phyloP scores from a whole-genome alignment of 768 basidiomycete species.

The Lepiota subincarnata region DNA sequence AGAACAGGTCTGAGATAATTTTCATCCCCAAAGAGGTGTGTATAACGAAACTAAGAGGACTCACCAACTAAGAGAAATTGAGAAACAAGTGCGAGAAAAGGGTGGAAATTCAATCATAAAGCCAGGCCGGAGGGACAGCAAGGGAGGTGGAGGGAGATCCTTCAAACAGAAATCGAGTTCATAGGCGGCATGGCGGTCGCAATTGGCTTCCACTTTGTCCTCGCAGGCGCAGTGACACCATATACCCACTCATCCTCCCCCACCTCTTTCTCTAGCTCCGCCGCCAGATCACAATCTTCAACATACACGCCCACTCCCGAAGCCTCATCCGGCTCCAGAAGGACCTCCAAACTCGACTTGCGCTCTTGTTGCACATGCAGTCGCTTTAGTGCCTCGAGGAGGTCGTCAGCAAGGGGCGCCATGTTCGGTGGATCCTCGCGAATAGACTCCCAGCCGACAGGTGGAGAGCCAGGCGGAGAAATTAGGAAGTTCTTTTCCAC shows the following conservation, averaged over 20 bases:
- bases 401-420: slow-evolving; percentile 80
- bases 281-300: slow-evolving; percentile 57
- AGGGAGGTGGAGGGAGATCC: slow-evolving; percentile 17
- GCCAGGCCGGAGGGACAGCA: slow-evolving; percentile 15
- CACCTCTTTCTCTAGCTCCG: slow-evolving; percentile 26
- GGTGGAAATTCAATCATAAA: background rate
- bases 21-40: slow-evolving; percentile 39
- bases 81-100: slow-evolving; percentile 12
- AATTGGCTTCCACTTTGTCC: slow-evolving; percentile 45
- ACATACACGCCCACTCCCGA: slow-evolving; percentile 76
- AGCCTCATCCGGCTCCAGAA: slow-evolving; percentile 66
- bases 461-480: slow-evolving; percentile 96
- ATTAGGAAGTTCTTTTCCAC: slow-evolving; percentile 94
- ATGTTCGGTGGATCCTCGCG: slow-evolving; percentile 87
- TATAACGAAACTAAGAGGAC: slow-evolving; percentile 20
- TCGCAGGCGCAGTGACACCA: slow-evolving; percentile 48
- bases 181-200: slow-evolving; percentile 60
- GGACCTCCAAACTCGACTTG: slow-evolving; percentile 43
- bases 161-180: slow-evolving; percentile 41
- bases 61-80: slow-evolving; percentile 28
- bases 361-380: slow-evolving; percentile 50
- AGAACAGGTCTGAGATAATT: slow-evolving; percentile 65
- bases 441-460: slow-evolving; percentile 93
- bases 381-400: slow-evolving; percentile 72
- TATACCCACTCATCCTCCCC: slow-evolving; percentile 62